phyloP scores from a whole-genome alignment of 305 asterid genomes.

The Solanum aculeatissimum region DNA sequence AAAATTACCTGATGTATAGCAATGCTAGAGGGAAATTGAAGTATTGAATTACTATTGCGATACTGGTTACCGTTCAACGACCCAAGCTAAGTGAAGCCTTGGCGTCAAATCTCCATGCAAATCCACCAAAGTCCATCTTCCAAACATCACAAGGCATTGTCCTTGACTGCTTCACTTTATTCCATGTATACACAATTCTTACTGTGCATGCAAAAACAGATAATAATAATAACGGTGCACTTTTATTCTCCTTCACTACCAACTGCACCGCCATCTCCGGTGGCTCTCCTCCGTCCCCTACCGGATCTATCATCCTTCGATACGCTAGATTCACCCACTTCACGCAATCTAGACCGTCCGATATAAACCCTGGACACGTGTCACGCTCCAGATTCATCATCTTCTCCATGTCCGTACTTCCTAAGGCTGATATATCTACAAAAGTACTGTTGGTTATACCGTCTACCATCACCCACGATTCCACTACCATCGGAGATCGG shows the following conservation, averaged over 20 bases:
- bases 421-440: slow-evolving; percentile 4
- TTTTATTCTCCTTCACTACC: slow-evolving; percentile 19
- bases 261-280: slow-evolving; percentile 16
- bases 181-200: slow-evolving; percentile 24
- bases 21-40: not conserved
- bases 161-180: slow-evolving; percentile 14
- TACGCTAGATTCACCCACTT: slow-evolving; percentile 31
- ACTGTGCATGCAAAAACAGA: slow-evolving; percentile 35
- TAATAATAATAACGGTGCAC: not conserved
- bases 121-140: slow-evolving; percentile 43
- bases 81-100: slow-evolving; percentile 33
- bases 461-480: slow-evolving; percentile 31
- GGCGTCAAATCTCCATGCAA: slow-evolving; percentile 43
- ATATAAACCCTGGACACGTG: slow-evolving; percentile 28
- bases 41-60: not conserved
- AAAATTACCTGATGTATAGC: not conserved
- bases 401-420: slow-evolving; percentile 27
- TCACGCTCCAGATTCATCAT: slow-evolving; percentile 21
- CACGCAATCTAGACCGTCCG: slow-evolving; percentile 20
- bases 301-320: slow-evolving; percentile 20
- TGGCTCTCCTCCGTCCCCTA: not conserved
- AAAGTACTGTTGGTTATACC: slow-evolving; percentile 5
- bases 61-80: slow-evolving; percentile 4
- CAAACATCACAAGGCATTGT: slow-evolving; percentile 43
- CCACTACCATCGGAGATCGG: slow-evolving; percentile 4